Base-by-base conservation (phyloP, 2,329 filamentous ascomycete species). In the Fusarium solani-melongenae region DNA sequence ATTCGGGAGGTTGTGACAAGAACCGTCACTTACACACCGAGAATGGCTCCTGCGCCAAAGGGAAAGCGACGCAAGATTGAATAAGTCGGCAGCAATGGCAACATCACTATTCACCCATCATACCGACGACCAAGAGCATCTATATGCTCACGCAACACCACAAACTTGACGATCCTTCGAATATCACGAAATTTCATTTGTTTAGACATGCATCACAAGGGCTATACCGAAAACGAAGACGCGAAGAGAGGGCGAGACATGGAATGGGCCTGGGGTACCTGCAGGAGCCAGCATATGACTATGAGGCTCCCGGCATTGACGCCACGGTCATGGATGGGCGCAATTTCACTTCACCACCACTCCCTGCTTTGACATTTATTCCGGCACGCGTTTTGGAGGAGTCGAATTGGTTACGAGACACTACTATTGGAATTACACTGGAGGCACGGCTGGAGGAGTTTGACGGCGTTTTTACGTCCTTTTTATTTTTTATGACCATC, bases 1-100 rank as follows among this genome's bases (percentile, higher is more conserved):
- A 94, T 98, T 67, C 88, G 94, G 63, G 95, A 98, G 82, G 94
- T 98, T 6, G 93, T 98, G 62, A 98, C 95, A n/a, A 90, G 95
- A 76, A 98, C 95, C 17, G 94, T 98, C 68, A 98, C 94, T 44
- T 98, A 97, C 83, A 97, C 94, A 81, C 93, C 91, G 70, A 88
- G 92, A 74, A 94, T 98, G 85, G 93, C 95, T 74, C 94, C 95
- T 27, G 94, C 95, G 39, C 96, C 95, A 9, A 95, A 95, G 82
- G 95, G 95, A 73, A 98, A 98, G 89, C 91, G 95, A 85, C 92
- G 95, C 85, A 97, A 94, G 86, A 82, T 87, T 57, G 86, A 88
- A 73, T 86, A 77, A 80, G 64, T 20, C 46, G 33, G 31, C 44
- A 24, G 10, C 22, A n/a, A 29, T 38, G 41, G 27, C 17, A 41